Base-by-base conservation (phyloP, 2,329 filamentous ascomycete species). In the Cercospora zeae-maydis region DNA sequence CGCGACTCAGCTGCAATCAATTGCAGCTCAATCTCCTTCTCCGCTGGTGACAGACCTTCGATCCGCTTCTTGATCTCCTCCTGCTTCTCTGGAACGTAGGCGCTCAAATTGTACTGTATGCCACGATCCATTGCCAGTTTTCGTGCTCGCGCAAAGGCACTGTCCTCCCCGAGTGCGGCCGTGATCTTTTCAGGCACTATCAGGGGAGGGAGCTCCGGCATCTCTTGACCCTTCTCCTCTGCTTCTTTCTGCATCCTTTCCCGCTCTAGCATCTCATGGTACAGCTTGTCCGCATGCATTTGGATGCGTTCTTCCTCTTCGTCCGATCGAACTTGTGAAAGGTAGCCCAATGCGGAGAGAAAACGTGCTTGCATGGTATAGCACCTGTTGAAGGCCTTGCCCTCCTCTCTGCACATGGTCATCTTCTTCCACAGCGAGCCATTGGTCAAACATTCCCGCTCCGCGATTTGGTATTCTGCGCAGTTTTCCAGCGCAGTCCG, bases 271-370 rank as follows among this genome's bases (percentile, higher is more conserved):
- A 98, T 92, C 70, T 89, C 86, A 72, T 93, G 90, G 77, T 92
- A 99, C 42, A 99, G 82, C 66, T 86, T 86, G 79, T 99, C 95
- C 63, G 93, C 93, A 76, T 97, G 93, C 88, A 98, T 91, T 78
- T 98, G 95, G 65, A 99, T 80, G 69, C 89, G 86, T 75, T 97
- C 93, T 71, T 96, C 90, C 57, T 90, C 83, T 31, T 87, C 83
- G 0, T 83, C 79, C 8, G 88, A 80, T 21, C 87, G 84, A 49
- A 89, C 84, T 65, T 85, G 80, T 27, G 85, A 86, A 7, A 96
- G 84, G 75, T 97, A 98, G 4, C 95, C 95, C 16, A 99, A 79
- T 1, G 93, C 92, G 77, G 93, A 92, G 30, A 99, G 80, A 70
- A 99, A 93, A 76, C 93, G 89, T 85, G 86, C 87, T 79, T 99